Evolutionary conservation across 2,329 filamentous ascomycete species (phyloP).

Genomic region (Cladosporium cucumerinum): DNA sequence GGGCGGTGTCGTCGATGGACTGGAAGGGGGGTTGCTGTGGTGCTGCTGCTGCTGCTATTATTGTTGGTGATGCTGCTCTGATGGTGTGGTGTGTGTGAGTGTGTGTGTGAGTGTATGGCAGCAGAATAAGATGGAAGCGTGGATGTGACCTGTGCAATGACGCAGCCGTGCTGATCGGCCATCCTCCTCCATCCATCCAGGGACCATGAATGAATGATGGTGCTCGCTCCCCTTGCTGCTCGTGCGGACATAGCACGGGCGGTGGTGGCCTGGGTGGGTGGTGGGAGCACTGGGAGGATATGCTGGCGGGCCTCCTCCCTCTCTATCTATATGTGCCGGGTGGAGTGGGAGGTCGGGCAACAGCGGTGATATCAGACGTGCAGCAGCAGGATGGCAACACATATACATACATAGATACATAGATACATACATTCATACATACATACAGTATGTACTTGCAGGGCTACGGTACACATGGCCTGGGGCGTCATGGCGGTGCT

Average conservation of each 20-base stretch:
- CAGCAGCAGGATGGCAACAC: neutral
- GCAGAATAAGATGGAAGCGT: neutral
- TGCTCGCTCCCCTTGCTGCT: constrained; percentile 2
- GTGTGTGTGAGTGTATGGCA: neutral
- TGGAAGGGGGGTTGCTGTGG: neutral
- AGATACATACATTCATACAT: too few species aligned
- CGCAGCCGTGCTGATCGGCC: constrained; percentile 12
- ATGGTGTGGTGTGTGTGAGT: neutral
- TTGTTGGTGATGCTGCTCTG: neutral
- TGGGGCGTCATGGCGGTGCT: neutral
- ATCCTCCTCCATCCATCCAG: constrained; percentile 2
- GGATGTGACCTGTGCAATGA: constrained; percentile 6
- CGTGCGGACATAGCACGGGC: constrained; percentile 1
- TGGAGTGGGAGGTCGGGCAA: neutral
- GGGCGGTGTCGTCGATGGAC: neutral
- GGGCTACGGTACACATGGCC: neutral
- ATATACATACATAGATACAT: neutral
- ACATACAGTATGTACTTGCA: neutral
- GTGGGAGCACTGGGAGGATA: neutral
- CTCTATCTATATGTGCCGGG: neutral
- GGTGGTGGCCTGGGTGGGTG: neutral
- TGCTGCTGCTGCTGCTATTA: neutral
- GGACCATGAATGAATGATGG: neutral
- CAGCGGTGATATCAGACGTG: neutral
- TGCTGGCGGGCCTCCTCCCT: neutral